A percentile compares a stretch with the other conserved stretches of the same genome.
Evolutionary conservation across 108 stramenopile genomes (phyloP).

Genomic region (Pseudonitzschia pungens): DNA sequence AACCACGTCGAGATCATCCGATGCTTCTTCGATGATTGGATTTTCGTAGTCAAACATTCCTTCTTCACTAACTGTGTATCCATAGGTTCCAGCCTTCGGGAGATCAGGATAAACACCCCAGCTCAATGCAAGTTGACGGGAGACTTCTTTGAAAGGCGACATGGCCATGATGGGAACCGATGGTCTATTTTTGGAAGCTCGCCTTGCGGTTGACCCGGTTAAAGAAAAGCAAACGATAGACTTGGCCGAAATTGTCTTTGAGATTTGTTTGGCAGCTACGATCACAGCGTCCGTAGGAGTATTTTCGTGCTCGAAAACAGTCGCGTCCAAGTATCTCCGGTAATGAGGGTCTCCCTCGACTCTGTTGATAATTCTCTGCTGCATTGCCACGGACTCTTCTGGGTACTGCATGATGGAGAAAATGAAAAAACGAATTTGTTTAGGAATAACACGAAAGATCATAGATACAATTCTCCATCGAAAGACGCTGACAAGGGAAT

Average conservation of each 20-base stretch:
- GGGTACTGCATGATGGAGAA: conserved; percentile 61
- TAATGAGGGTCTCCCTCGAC: conserved; percentile 89
- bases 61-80: conserved; percentile 69
- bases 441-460: background rate
- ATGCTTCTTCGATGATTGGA: conserved; percentile 45
- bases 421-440: background rate
- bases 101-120: conserved; percentile 94
- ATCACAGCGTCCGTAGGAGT: conserved; percentile 92
- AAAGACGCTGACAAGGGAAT: background rate
- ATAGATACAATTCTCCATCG: background rate
- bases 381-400: conserved; percentile 91
- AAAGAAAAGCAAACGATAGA: conserved; percentile 89
- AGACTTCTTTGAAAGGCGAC: conserved; percentile 87
- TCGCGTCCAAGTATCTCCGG: conserved; percentile 51
- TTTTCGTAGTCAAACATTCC: conserved; percentile 57
- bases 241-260: conserved; percentile 80
- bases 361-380: conserved; percentile 91
- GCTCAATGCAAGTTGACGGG: conserved; percentile 82
- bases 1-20: conserved; percentile 78
- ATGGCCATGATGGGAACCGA: conserved; percentile 92
- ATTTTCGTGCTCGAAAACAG: conserved; percentile 48
- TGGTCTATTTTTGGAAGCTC: conserved; percentile 87
- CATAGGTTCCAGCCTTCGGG: conserved; percentile 70
- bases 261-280: conserved; percentile 77
- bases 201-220: conserved; percentile 81